A percentile compares a stretch with the other conserved stretches of the same genome.
Evolutionary conservation across 129 eudicot species (phyloP).

Genomic region (Gnaphalium uliginosum): DNA sequence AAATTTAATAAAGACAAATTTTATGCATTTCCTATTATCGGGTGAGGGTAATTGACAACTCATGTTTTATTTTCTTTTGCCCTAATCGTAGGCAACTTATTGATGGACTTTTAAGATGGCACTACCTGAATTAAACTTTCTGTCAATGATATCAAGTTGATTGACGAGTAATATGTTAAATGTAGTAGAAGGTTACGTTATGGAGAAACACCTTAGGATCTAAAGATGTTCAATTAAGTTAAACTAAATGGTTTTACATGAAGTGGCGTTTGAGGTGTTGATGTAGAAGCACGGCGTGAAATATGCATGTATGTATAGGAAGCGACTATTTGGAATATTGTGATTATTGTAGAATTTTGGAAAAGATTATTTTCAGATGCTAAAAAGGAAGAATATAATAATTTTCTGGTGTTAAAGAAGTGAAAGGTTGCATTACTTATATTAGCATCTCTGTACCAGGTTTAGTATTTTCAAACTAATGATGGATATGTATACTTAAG

Average conservation of each 20-base stretch:
- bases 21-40: background rate
- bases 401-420: background rate
- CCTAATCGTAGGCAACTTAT: background rate
- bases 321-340: slow-evolving; percentile 4
- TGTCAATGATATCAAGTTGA: background rate
- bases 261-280: background rate
- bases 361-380: background rate
- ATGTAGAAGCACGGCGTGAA: background rate
- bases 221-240: background rate
- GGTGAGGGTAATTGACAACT: background rate
- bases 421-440: background rate
- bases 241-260: background rate
- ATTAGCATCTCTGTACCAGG: background rate
- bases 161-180: background rate
- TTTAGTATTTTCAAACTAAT: background rate
- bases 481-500: background rate
- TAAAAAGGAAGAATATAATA: background rate
- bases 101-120: background rate
- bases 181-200: background rate
- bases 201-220: background rate
- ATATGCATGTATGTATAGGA: background rate
- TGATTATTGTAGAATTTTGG: background rate
- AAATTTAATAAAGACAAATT: background rate
- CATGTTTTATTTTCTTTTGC: background rate
- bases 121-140: no score